Evolutionary conservation across 805 yeast species (phyloP), one percentile per base, ranked within the genome.

Genomic region (Cyberlindnera maritima): DNA sequence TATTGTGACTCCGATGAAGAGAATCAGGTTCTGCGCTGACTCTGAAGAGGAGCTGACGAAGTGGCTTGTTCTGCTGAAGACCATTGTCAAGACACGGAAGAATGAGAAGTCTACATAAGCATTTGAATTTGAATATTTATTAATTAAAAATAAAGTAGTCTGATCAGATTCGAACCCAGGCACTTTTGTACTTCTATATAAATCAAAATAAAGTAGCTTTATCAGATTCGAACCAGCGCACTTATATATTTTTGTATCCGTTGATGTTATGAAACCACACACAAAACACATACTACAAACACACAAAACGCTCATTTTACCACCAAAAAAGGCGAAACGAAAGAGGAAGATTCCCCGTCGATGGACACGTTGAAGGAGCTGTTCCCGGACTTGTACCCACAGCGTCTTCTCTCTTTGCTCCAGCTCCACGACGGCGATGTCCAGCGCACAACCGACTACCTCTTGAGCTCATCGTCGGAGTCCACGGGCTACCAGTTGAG

Each of bases 21-120:
- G 78, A 41, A 53, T 74, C 14, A 53, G 77, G 26, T 67, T 78
- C 46, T 67, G 79, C 52, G 74, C 75, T 1, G 62, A 60, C 17
- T 57, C 61, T 17, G 81, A 76, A 53, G 75, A 70, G 13, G 79
- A 75, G 20, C 59, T 77, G 54, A 65, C 73, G 2, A 64, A 65
- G 47, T 77, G 81, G 81, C 60, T 78, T 18, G 76, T 74, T 2
- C 65, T 76, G 5, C 54, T 77, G 44, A 76, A 74, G 47, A 62
- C 58, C n/a, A 60, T 51, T 32, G 60, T 53, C 18, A 55, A 52
- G 50, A 61, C 59, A 23, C 48, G 59, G 43, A 56, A 52, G 36
- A 40, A 37, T 21, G 59, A 55, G 35, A 47, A 17, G 32, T 14
- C 9, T 20, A 8, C 5, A 18, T 15, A 35, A 14, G 9, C 37